phyloP scores from a whole-genome alignment of 176 grass and related monocot species.

The Eleusine coracana region DNA sequence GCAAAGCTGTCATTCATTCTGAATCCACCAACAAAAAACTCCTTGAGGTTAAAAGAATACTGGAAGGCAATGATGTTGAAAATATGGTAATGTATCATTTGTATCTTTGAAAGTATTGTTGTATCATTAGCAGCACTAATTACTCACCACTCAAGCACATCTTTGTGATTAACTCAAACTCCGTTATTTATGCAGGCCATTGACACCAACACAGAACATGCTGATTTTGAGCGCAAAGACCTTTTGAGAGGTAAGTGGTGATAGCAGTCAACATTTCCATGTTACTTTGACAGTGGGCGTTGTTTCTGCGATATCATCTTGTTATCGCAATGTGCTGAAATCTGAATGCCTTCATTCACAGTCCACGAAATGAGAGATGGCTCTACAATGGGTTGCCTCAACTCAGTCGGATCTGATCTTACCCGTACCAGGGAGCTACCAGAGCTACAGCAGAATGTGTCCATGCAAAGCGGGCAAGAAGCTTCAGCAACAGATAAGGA shows the following conservation, averaged over 20 bases:
- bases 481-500: slow-evolving; percentile 51
- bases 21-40: slow-evolving; percentile 78
- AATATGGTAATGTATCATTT: slow-evolving; percentile 42
- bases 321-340: background rate
- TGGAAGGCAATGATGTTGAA: slow-evolving; percentile 55
- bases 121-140: background rate
- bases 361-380: slow-evolving; percentile 62
- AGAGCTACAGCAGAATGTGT: slow-evolving; percentile 56
- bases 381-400: slow-evolving; percentile 79
- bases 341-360: slow-evolving; percentile 24
- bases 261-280: background rate
- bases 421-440: slow-evolving; percentile 68
- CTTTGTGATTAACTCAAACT: background rate
- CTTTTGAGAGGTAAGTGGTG: slow-evolving; percentile 44
- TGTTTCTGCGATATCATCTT: background rate
- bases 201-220: slow-evolving; percentile 51
- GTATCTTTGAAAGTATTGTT: background rate
- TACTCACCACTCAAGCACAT: background rate
- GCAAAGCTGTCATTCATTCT: slow-evolving; percentile 89
- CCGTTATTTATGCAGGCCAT: slow-evolving; percentile 46
- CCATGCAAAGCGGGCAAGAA: slow-evolving; percentile 49
- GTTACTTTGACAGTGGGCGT: slow-evolving; percentile 9
- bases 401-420: slow-evolving; percentile 91
- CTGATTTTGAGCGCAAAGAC: slow-evolving; percentile 53
- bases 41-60: slow-evolving; percentile 72